Conservation (phyloP, 2,329 filamentous ascomycete genomes). For the Botrytis sinoallii region DNA sequence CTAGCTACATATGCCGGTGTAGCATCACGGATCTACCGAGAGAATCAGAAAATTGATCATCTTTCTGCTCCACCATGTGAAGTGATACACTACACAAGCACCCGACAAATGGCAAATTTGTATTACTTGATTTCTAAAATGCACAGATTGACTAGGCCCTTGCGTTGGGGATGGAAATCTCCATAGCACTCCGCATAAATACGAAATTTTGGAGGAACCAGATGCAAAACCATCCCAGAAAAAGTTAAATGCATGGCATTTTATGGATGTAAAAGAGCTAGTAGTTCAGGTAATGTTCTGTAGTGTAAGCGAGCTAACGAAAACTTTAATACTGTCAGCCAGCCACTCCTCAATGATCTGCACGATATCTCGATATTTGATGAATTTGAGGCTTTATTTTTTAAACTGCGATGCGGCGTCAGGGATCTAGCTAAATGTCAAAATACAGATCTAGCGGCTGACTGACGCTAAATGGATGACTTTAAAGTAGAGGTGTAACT, state of each 20-base stretch:
- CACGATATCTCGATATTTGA: neutral
- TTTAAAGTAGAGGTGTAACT: neutral
- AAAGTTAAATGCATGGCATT: neutral
- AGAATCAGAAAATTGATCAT: neutral
- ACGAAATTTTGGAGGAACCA: neutral
- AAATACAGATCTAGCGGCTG: neutral
- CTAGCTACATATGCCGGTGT: neutral
- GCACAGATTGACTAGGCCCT: neutral
- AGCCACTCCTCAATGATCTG: neutral
- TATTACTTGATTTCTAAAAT: neutral
- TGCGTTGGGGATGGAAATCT: neutral
- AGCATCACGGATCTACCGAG: neutral
- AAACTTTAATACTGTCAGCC: neutral
- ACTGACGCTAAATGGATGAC: neutral
- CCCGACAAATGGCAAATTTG: neutral
- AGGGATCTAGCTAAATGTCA: neutral
- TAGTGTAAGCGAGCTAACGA: neutral
- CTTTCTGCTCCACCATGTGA: neutral
- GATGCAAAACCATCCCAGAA: neutral
- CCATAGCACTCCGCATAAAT: neutral
- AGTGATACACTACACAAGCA: neutral
- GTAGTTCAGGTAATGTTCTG: neutral
- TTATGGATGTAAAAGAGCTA: neutral
- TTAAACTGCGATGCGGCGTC: neutral
- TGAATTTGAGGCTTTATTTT: too few species aligned